These are phyloP conservation scores for Pseudozyma tsukubaensis DNA, from an alignment of 1,284 basidiomycete genomes.

Conservation along the genomic window DNA sequence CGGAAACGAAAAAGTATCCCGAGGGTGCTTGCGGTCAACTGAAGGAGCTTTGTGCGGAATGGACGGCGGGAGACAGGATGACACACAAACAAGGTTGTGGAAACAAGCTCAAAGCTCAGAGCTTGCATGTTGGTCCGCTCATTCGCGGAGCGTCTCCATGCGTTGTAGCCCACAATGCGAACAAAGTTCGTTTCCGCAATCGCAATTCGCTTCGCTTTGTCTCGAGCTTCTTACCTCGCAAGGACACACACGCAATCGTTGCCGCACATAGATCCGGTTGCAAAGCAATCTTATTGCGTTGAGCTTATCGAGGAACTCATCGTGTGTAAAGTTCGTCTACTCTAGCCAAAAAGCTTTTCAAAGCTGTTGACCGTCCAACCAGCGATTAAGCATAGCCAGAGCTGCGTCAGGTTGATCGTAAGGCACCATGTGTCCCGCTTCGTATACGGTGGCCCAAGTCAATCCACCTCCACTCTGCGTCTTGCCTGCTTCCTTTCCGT, in stretches of 20 bases:
- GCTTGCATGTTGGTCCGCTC: too few species aligned
- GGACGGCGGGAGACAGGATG: neutral
- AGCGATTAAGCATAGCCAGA: constrained; percentile 63
- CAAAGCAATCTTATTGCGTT: too few species aligned
- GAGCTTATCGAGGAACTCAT: neutral
- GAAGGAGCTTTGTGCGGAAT: too few species aligned
- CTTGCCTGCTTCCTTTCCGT: constrained; percentile 46
- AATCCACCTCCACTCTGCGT: constrained; percentile 40
- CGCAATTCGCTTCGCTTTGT: neutral
- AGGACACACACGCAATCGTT: neutral
- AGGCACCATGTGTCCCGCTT: constrained; percentile 60
- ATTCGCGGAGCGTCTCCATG: too few species aligned
- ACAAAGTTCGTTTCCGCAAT: neutral
- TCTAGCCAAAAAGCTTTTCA: constrained; percentile 9
- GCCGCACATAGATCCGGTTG: too few species aligned
- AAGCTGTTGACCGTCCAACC: constrained; percentile 59
- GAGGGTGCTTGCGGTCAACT: too few species aligned
- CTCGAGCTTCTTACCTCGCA: neutral
- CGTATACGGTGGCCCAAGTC: constrained; percentile 56
- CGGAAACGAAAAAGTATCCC: too few species aligned
- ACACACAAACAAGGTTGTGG: too few species aligned
- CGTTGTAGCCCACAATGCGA: neutral
- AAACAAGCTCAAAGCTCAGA: too few species aligned
- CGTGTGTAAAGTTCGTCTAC: neutral
- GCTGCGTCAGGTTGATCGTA: constrained; percentile 56